These are phyloP conservation scores for Yamadazyma blattariae DNA, from an alignment of 1,139 yeast species.

Conservation along the genomic window DNA sequence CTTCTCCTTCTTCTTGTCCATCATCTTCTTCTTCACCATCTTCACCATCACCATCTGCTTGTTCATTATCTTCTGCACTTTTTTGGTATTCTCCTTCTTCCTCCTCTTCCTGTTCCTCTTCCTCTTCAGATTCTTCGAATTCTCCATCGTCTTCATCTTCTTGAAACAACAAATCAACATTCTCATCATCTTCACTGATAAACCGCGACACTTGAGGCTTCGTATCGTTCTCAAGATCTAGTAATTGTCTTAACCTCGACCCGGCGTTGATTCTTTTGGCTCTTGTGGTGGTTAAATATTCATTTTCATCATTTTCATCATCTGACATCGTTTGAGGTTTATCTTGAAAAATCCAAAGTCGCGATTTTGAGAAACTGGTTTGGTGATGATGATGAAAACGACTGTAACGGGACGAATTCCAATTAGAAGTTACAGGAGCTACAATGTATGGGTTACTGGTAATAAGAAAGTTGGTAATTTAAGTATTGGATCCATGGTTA, in stretches of 20 bases:
- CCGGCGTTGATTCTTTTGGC: slow-evolving; percentile 89
- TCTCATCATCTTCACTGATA: slow-evolving; percentile 64
- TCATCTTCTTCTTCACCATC: slow-evolving; percentile 25
- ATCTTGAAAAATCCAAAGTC: slow-evolving; percentile 1
- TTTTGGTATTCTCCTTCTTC: slow-evolving; percentile 8
- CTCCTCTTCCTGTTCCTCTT: slow-evolving; percentile 22
- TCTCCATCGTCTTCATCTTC: slow-evolving; percentile 93
- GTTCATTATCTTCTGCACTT: slow-evolving; percentile 18
- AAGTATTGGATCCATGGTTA: no score
- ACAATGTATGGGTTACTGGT: no score
- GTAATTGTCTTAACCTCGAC: slow-evolving; percentile 67
- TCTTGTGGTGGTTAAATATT: slow-evolving; percentile 64
- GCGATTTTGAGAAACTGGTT: no score
- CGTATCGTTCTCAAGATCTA: slow-evolving; percentile 60
- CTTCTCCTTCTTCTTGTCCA: slow-evolving; percentile 80
- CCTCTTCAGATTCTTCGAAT: slow-evolving; percentile 45
- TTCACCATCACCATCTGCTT: slow-evolving; percentile 63
- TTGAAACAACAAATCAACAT: slow-evolving; percentile 69
- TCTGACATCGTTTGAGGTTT: background rate
- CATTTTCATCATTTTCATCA: slow-evolving; percentile 16
- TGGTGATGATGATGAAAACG: no score
- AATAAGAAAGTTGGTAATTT: no score
- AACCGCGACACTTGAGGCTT: slow-evolving; percentile 21
- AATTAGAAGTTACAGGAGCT: no score
- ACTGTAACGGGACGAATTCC: no score